These are phyloP conservation scores for Candida peoriensis DNA, from an alignment of 805 yeast species.

Conservation along the genomic window DNA sequence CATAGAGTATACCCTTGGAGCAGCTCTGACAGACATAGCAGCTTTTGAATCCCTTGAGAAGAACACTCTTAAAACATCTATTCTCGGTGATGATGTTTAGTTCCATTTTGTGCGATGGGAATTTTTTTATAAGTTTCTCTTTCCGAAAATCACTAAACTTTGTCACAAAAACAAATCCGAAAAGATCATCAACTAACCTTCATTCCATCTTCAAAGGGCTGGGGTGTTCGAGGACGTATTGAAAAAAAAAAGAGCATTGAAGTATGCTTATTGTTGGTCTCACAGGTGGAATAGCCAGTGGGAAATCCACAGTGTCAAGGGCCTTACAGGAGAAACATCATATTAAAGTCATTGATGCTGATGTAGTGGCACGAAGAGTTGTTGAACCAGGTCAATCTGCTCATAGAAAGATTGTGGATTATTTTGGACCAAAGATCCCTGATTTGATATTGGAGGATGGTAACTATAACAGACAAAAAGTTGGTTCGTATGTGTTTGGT, in stretches of 20 bases:
- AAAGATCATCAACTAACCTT: no score
- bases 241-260: no score
- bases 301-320: conserved; percentile 84
- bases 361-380: conserved; percentile 77
- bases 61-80: no score
- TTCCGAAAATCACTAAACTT: no score
- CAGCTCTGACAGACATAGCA: not conserved
- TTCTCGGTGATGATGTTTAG: no score
- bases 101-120: no score
- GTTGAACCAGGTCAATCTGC: conserved; percentile 78
- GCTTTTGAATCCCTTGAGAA: no score
- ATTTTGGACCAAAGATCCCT: conserved; percentile 53
- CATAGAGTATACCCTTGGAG: conserved; percentile 33
- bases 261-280: conserved; percentile 89
- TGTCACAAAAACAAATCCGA: no score
- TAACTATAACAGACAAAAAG: conserved; percentile 59
- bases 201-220: no score
- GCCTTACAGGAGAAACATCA: conserved; percentile 45
- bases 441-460: conserved; percentile 34
- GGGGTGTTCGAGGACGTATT: no score
- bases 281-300: conserved; percentile 98
- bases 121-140: no score
- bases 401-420: conserved; percentile 54
- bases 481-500: conserved; percentile 78
- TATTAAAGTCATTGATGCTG: conserved; percentile 80